phyloP scores from a whole-genome alignment of 257 asterid genomes.

The Penstemon davidsonii region DNA sequence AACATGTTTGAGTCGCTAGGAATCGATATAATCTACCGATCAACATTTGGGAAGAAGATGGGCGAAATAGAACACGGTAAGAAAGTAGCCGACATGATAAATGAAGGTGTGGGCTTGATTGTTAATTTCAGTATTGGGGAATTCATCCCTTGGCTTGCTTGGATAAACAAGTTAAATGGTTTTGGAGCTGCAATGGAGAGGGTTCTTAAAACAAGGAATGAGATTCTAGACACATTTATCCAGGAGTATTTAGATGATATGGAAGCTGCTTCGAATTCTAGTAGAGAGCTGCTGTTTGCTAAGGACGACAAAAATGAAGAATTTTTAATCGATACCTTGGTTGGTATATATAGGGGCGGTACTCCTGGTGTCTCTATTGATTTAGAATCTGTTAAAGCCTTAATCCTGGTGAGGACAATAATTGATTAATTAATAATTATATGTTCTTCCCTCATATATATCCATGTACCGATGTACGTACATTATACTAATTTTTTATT shows the following conservation, averaged over 20 bases:
- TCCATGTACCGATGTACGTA: too few species aligned
- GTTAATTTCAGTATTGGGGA: slow-evolving; percentile 34
- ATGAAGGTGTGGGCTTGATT: slow-evolving; percentile 28
- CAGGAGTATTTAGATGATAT: slow-evolving; percentile 4
- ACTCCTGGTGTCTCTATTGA: slow-evolving; percentile 30
- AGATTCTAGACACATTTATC: slow-evolving; percentile 35
- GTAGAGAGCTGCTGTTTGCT: too few species aligned
- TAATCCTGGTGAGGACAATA: slow-evolving; percentile 32
- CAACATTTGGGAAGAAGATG: slow-evolving; percentile 41
- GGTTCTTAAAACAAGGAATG: slow-evolving; percentile 27
- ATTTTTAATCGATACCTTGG: slow-evolving; percentile 43
- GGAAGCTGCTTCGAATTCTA: too few species aligned
- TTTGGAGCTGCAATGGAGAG: slow-evolving; percentile 30
- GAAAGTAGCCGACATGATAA: slow-evolving; percentile 16
- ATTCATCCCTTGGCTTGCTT: slow-evolving; percentile 28
- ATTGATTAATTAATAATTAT: neutral
- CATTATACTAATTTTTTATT: too few species aligned
- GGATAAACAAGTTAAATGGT: slow-evolving; percentile 42
- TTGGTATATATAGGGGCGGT: slow-evolving; percentile 27
- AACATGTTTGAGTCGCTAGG: slow-evolving; percentile 21
- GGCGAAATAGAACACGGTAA: slow-evolving; percentile 27
- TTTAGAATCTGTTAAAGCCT: slow-evolving; percentile 35
- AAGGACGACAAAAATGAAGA: neutral
- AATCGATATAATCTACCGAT: slow-evolving; percentile 35
- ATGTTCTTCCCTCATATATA: too few species aligned